Percentiles rank a stretch among this genome's conserved stretches.
Evolutionary conservation across 176 grass and related monocot species (phyloP).

Genomic region (Rhynchospora pubera): DNA sequence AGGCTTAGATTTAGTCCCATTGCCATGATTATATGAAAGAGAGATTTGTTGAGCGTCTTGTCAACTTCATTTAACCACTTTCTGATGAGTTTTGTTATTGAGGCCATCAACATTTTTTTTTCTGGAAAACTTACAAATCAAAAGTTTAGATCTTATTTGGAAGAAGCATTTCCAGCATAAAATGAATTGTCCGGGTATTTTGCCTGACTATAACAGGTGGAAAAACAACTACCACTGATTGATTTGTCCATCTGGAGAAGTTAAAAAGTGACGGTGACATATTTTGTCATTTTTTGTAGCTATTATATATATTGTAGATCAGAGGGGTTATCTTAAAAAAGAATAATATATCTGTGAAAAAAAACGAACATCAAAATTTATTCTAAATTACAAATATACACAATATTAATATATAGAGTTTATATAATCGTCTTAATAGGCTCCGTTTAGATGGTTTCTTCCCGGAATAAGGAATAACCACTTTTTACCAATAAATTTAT

Average conservation of each 20-base stretch:
- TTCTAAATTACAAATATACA: too few relatives aligned
- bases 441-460: too few relatives aligned
- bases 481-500: too few relatives aligned
- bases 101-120: background rate
- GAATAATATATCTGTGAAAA: background rate
- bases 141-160: background rate
- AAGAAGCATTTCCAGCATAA: background rate
- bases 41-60: background rate
- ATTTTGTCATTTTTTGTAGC: background rate
- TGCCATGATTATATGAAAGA: background rate
- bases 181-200: background rate
- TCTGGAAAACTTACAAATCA: background rate
- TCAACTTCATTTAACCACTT: background rate
- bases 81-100: background rate
- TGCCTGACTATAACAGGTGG: background rate
- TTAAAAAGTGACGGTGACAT: background rate
- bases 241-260: background rate
- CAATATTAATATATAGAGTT: too few relatives aligned
- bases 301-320: background rate
- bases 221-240: background rate
- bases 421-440: too few relatives aligned
- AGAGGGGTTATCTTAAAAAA: background rate
- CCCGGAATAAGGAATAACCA: too few relatives aligned
- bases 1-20: background rate
- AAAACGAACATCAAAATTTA: too few relatives aligned